Conservation (phyloP, 208 protist genomes). For the Sergeia podlipaevii region DNA sequence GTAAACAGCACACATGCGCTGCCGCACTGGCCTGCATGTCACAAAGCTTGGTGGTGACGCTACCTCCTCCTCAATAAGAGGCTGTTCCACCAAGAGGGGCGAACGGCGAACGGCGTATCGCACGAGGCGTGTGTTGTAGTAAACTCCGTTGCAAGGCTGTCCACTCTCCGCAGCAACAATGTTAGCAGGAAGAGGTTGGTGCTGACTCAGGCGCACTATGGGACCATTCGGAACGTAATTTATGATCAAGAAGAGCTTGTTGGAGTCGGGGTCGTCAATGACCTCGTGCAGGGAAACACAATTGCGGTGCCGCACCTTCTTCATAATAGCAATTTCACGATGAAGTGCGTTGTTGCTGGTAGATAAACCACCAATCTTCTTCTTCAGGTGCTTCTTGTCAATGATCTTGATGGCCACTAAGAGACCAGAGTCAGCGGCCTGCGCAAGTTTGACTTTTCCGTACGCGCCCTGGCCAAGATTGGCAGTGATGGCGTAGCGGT, state of each 20-base stretch:
- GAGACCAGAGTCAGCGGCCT: conserved; percentile 31
- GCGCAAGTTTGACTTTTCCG: conserved; percentile 67
- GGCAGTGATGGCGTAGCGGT: conserved; percentile 61
- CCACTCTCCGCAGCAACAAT: conserved; percentile 25
- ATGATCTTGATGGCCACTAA: conserved; percentile 85
- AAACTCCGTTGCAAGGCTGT: conserved; percentile 18
- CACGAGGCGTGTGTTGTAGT: conserved; percentile 29
- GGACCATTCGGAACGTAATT: conserved; percentile 87
- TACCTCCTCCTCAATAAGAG: conserved; percentile 28
- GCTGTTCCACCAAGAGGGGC: conserved; percentile 1
- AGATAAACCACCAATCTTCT: conserved; percentile 26
- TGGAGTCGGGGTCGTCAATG: conserved; percentile 90
- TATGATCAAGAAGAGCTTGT: conserved; percentile 92
- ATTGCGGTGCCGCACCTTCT: conserved; percentile 94
- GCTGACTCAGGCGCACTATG: conserved; percentile 45
- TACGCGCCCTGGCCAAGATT: conserved; percentile 56
- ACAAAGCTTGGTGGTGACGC: conserved; percentile 23
- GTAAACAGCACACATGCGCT: conserved; percentile 41
- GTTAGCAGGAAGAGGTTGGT: conserved; percentile 16
- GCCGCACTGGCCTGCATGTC: conserved; percentile 30
- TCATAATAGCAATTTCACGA: conserved; percentile 91
- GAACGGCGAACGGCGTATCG: conserved; percentile 34
- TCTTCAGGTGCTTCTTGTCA: conserved; percentile 62
- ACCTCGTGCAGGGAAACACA: conserved; percentile 94
- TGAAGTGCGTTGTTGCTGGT: conserved; percentile 28